Base-by-base conservation (phyloP, 2,329 filamentous ascomycete species). In the Colletotrichum sp. region DNA sequence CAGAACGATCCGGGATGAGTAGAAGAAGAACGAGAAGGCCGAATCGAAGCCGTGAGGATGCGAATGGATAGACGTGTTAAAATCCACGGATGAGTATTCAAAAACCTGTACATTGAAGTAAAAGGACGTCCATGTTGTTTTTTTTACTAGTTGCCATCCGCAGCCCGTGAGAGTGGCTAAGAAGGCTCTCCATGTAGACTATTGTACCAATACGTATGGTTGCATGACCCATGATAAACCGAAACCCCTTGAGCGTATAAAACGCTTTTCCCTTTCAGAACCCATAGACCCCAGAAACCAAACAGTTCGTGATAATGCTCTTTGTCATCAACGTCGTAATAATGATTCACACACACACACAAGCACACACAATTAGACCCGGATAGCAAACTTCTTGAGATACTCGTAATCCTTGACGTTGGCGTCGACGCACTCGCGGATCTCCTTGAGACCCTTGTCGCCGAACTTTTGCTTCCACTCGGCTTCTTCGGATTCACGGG, bases 351-450 rank as follows among this genome's bases (percentile, higher is more conserved):
- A 21, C 26, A 36, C 26, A 36, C 30, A 16, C 21, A 28, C 36
- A 52, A 49, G 18, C 32, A n/a, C 34, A 73, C 18, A 30, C 16
- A 52, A 52, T 81, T 84, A 92, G 77, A 91, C 87, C 84, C 91
- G 90, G 81, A 95, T 88, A 77, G 92, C 92, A 85, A 95, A 97
- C 80, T 92, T 90, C 90, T 94, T 96, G 84, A 97, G 86, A 82
- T 96, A 95, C 85, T 96, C 94, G 83, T 97, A 97, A 82, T 95
- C 90, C 67, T 89, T 88, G 64, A 95, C 86, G 81, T 95, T 96
- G 70, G 90, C 92, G 77, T 95, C 90, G 49, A 96, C 95, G 15
- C 90, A 93, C 80, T 92, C 88, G 76, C 92, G 88, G 81, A 97
- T 96, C 63, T 93, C 83, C 82, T 91, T 92, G 72, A 93, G 92